Conservation (phyloP, 1,284 basidiomycete genomes). For the Entoloma clypeatum region DNA sequence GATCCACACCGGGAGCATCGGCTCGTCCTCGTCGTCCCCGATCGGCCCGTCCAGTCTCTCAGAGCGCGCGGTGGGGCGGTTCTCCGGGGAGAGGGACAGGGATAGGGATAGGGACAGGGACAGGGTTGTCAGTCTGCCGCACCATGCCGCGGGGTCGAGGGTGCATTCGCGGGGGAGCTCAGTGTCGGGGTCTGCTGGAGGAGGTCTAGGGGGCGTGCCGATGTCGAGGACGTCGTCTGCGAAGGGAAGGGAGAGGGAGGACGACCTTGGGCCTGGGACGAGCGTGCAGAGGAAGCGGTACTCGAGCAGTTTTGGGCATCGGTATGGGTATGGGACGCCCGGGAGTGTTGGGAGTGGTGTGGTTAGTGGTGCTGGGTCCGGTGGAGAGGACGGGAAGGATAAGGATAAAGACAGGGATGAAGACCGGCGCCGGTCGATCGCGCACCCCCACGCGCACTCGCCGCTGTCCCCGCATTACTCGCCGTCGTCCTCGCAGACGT, state of each 20-base stretch:
- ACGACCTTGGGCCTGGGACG: too few species aligned
- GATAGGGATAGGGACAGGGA: conserved; percentile 25
- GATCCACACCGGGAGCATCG: too few species aligned
- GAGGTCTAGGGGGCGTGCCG: too few species aligned
- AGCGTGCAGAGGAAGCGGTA: too few species aligned
- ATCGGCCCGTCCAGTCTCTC: conserved; percentile 12
- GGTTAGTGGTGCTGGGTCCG: conserved; percentile 1
- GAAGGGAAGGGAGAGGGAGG: too few species aligned
- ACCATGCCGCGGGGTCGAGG: not conserved
- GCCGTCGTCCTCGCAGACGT: not conserved
- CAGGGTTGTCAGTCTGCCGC: conserved; percentile 1
- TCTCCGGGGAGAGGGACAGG: not conserved
- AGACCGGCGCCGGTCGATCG: not conserved
- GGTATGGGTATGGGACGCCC: conserved; percentile 42
- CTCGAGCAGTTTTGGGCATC: conserved; percentile 70
- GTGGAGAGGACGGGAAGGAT: not conserved
- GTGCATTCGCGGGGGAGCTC: too few species aligned
- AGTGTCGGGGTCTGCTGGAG: too few species aligned
- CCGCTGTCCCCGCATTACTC: conserved; percentile 4
- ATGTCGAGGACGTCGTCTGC: too few species aligned
- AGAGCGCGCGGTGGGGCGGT: too few species aligned
- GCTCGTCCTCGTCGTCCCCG: conserved; percentile 40
- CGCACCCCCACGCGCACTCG: conserved; percentile 1
- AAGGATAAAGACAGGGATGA: not conserved
- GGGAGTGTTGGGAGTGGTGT: conserved; percentile 22